These are phyloP conservation scores for Hamigera avellanea DNA, from an alignment of 495 filamentous ascomycete species.

Conservation along the genomic window DNA sequence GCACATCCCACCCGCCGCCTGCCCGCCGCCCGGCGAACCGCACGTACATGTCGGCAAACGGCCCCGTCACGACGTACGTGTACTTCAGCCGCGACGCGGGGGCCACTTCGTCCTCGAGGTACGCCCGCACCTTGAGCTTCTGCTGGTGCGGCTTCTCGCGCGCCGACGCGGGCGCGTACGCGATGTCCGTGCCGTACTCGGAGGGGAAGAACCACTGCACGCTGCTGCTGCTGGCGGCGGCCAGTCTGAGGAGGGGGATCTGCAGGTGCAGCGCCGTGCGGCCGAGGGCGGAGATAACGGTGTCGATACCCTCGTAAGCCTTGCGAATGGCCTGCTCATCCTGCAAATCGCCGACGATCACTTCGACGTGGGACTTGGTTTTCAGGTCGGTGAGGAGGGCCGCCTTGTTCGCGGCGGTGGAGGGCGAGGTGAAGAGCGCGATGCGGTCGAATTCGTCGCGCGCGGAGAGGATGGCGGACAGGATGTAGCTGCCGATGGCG, in stretches of 20 bases:
- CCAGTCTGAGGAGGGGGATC: conserved; percentile 45
- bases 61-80: conserved; percentile 57
- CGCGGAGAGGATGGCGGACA: conserved; percentile 41
- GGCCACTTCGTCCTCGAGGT: conserved; percentile 25
- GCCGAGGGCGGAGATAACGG: conserved; percentile 53
- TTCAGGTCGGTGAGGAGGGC: conserved; percentile 28
- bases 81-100: conserved; percentile 43
- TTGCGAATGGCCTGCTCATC: conserved; percentile 38
- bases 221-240: conserved; percentile 34
- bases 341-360: conserved; percentile 49
- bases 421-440: conserved; percentile 51
- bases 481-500: conserved; percentile 54
- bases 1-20: conserved; percentile 43
- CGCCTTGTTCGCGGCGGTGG: conserved; percentile 32
- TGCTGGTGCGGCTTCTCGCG: conserved; percentile 56
- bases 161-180: conserved; percentile 46
- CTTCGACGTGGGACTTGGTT: conserved; percentile 31
- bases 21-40: conserved; percentile 19
- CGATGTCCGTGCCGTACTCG: conserved; percentile 67
- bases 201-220: conserved; percentile 61
- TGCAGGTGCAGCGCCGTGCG: conserved; percentile 45
- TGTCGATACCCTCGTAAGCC: conserved; percentile 50
- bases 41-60: conserved; percentile 57
- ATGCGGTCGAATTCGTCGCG: conserved; percentile 42
- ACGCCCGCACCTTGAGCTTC: conserved; percentile 54